Evolutionary conservation across 163 green algal species (phyloP), one percentile per base, ranked within the genome.

Genomic region (Scenedesmus sp.): DNA sequence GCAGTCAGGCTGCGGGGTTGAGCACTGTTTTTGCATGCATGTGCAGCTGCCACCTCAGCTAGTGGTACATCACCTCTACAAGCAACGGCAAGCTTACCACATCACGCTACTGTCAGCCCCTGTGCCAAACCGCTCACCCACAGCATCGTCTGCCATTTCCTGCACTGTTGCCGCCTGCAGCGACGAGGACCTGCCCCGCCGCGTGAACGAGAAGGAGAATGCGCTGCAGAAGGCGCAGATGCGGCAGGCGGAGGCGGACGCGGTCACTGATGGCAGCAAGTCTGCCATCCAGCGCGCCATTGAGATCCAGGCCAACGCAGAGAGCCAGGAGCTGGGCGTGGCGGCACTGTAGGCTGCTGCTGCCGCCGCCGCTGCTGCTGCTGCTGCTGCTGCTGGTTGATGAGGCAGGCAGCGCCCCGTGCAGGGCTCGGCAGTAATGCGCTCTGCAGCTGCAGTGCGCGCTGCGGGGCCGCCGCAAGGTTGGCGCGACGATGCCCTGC

Each of bases 181-280:
- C 18, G 90, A 93, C 46, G 90, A 93, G 73, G 90, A 93, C 90
- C 57, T 93, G 66, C 90, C 90, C 8, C 83, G 90, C 46, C 60
- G 84, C 77, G 59, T 93, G 52, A 93, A 93, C 54, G 70, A 90
- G 83, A 85, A 90, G 84, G 84, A 82, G 67, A 67, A 90, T 54
- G 90, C 34, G 2, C 23, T 67, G 76, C n/a, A 77, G 15, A 88
- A 84, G 88, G 46, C 54, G 10, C 62, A 92, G 52, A 55, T 92
- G 12, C 46, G 8, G 15, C 13, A 73, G 26, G 81, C 88, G 23
- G 87, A 91, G 76, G 55, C 57, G 2, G 60, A 88, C 2, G 77
- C 62, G 20, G 60, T 66, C 20, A 89, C 82, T 56, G 89, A 85
- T 55, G 82, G 67, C 82, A 86, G 56, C 66, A 92, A 93, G 90